A percentile compares a stretch with the other conserved stretches of the same genome.
Conservation (phyloP, 176 grass and related monocot genomes). For the Aegilops sharonensis region DNA sequence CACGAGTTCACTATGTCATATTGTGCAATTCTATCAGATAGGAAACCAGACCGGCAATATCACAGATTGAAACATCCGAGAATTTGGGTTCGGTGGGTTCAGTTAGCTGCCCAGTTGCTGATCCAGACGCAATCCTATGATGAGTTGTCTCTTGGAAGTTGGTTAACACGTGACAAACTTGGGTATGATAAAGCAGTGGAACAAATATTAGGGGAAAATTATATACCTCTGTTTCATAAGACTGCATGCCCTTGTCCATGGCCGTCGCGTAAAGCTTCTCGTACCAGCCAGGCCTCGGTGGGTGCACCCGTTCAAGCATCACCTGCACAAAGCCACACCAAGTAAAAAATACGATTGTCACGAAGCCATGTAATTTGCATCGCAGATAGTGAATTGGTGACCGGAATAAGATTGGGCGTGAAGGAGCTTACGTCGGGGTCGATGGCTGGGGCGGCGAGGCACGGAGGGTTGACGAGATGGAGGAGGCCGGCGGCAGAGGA, state of each 20-base stretch:
- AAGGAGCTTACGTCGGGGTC: constrained; percentile 47
- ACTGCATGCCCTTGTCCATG: constrained; percentile 52
- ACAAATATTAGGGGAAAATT: neutral
- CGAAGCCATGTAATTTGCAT: neutral
- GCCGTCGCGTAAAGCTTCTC: constrained; percentile 62
- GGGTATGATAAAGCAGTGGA: neutral
- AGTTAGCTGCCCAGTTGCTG: neutral
- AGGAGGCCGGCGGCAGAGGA: constrained; percentile 35
- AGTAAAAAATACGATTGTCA: neutral
- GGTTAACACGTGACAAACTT: neutral
- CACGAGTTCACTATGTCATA: neutral
- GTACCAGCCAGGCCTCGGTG: constrained; percentile 65
- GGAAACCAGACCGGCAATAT: neutral
- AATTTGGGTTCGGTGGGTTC: neutral
- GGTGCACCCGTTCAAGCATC: constrained; percentile 61
- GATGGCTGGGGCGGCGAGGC: constrained; percentile 27
- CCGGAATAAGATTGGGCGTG: too few species aligned
- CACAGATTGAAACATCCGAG: neutral
- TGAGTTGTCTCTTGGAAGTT: constrained; percentile 1
- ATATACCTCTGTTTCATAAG: constrained; percentile 76
- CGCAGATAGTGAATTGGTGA: neutral
- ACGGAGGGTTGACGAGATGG: constrained; percentile 24
- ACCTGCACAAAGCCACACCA: constrained; percentile 33
- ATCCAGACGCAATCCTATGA: neutral
- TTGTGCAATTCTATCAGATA: neutral